phyloP scores from a whole-genome alignment of 768 basidiomycete genomes.

The Cystoderma amianthinum region DNA sequence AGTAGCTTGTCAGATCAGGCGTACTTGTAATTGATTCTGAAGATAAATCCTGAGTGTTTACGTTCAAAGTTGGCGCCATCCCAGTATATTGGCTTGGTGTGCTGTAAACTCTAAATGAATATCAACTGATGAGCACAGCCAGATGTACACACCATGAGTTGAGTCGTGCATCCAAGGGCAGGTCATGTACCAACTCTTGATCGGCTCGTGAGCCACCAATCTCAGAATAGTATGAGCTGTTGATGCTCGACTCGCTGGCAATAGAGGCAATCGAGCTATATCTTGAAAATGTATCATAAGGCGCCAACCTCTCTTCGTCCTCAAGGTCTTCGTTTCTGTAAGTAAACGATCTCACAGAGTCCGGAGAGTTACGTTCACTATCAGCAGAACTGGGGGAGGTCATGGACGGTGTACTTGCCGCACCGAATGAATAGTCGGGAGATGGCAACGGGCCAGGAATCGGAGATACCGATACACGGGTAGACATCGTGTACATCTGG shows the following conservation, averaged over 20 bases:
- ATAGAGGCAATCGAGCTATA: constrained; percentile 59
- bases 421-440: constrained; percentile 59
- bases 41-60: constrained; percentile 18
- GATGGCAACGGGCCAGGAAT: constrained; percentile 55
- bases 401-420: constrained; percentile 44
- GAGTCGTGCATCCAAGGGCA: constrained; percentile 19
- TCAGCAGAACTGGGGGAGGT: constrained; percentile 41
- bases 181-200: constrained; percentile 18
- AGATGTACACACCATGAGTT: constrained; percentile 32
- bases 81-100: constrained; percentile 7
- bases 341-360: constrained; percentile 36
- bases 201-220: constrained; percentile 20
- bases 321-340: constrained; percentile 46
- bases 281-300: constrained; percentile 45
- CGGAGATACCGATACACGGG: constrained; percentile 35
- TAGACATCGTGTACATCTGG: constrained; percentile 37
- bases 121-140: constrained; percentile 3
- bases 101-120: neutral
- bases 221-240: constrained; percentile 45
- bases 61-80: constrained; percentile 36
- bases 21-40: constrained; percentile 4
- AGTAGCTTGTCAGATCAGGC: constrained; percentile 11
- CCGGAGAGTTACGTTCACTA: constrained; percentile 51
- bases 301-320: constrained; percentile 40
- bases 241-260: constrained; percentile 50